Evolutionary conservation across 768 basidiomycete genomes (phyloP).

Genomic region (Leccinum ochraceum): DNA sequence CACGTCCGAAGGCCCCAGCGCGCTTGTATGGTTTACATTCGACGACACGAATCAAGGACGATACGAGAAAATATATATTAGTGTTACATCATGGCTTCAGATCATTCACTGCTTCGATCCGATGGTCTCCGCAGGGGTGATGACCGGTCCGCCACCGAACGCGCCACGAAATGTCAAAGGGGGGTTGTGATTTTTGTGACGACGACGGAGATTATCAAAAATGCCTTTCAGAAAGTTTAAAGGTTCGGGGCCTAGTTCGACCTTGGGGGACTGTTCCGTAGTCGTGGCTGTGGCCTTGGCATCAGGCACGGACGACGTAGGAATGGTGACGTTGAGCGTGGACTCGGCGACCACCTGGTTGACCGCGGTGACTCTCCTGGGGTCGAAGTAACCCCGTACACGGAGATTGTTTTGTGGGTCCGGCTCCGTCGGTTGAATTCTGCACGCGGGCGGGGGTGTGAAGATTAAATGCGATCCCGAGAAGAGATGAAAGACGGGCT

Average conservation of each 20-base stretch:
- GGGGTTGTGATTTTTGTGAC: too few species aligned
- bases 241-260: conserved; percentile 23
- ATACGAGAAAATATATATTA: conserved; percentile 5
- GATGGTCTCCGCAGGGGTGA: conserved; percentile 30
- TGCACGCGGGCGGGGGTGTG: conserved; percentile 12
- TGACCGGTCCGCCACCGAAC: conserved; percentile 30
- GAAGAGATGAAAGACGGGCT: conserved; percentile 6
- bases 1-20: too few species aligned
- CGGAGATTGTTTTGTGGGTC: conserved; percentile 16
- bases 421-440: conserved; percentile 33
- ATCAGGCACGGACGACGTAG: conserved; percentile 21
- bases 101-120: conserved; percentile 15
- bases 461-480: neutral
- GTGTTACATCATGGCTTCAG: neutral
- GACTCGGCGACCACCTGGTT: conserved; percentile 36
- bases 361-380: conserved; percentile 31
- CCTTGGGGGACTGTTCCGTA: conserved; percentile 11
- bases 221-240: conserved; percentile 8
- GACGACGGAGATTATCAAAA: conserved; percentile 5
- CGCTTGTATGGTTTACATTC: neutral
- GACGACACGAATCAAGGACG: conserved; percentile 1
- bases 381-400: conserved; percentile 36
- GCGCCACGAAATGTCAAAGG: conserved; percentile 8
- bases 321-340: conserved; percentile 26
- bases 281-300: conserved; percentile 3